Evolutionary conservation across 73 alveolate genomes (phyloP), one percentile per base, ranked within the genome.

Genomic region (Uronychia setigera): DNA sequence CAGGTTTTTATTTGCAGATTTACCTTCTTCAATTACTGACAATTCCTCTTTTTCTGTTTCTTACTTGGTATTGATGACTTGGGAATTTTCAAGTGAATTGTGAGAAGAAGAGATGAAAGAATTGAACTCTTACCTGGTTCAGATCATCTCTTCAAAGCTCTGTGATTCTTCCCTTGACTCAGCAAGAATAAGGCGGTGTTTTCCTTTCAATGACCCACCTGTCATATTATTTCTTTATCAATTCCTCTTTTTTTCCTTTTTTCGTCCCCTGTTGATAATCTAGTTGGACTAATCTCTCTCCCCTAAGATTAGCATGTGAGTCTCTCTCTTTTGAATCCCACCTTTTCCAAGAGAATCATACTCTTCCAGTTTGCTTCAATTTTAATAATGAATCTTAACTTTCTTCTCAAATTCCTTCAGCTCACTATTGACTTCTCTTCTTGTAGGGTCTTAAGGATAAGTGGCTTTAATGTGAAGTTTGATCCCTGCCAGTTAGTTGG

Each of bases 131-230:
- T 46, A 11, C n/a, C 67, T 5, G 67, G 67, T 19, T 5, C 19
- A 11, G 67, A 46, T 46, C 67, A 46, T 46, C 67, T 46, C 67
- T 19, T 46, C 67, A 5, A 46, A 11, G 67, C 67, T 46, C 19
- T 46, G 67, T 46, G 67, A 46, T 19, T 46, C 67, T 19, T 46
- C 67, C 67, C 67, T 46, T 46, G 67, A 46, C 67, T 46, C 67
- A 46, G 67, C 67, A 5, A 46, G 19, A 46, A 46, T 46, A 46
- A 46, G 67, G 67, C 67, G 67, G n/a, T 19, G 67, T 19, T 46
- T 46, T 46, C 67, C 67, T 19, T 19, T 5, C 19, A 46, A 19
- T 11, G n/a, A 11, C 67, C 67, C 67, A 11, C 67, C 67, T 46
- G 67, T 46, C 67, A 46, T 19, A 5, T 11, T 46, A 5, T 46